phyloP scores from a whole-genome alignment of 495 filamentous ascomycete species.

The Aspergillus indologenus region DNA sequence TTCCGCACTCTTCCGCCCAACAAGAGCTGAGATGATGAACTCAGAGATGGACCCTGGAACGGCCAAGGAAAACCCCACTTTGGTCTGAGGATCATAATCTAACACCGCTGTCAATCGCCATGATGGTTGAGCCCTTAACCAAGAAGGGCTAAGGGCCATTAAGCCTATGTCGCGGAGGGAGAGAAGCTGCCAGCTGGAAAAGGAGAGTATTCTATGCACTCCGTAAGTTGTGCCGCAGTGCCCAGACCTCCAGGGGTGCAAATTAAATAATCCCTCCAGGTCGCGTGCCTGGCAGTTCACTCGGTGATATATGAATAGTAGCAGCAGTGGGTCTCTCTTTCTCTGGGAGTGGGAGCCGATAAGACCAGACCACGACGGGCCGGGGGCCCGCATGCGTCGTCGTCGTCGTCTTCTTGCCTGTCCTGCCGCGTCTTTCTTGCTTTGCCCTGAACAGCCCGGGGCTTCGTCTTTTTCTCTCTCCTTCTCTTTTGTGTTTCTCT shows the following conservation, averaged over 20 bases:
- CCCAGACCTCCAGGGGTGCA: too few species aligned
- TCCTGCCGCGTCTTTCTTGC: neutral
- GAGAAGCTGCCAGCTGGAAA: too few species aligned
- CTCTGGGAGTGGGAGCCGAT: conserved; percentile 4
- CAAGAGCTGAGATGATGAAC: neutral
- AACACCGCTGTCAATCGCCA: neutral
- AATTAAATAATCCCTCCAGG: neutral
- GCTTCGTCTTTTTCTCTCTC: conserved; percentile 2
- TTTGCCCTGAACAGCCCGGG: neutral
- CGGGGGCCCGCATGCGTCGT: conserved; percentile 24
- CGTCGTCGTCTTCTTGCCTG: neutral
- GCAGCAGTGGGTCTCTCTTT: neutral
- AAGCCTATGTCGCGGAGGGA: too few species aligned
- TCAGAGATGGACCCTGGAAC: neutral
- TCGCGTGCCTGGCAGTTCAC: neutral
- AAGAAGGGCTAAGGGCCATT: neutral
- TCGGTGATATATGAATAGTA: neutral
- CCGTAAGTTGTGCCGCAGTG: too few species aligned
- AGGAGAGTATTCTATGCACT: too few species aligned
- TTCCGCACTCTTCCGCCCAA: too few species aligned
- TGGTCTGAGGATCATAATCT: neutral
- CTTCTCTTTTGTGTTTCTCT: conserved; percentile 17
- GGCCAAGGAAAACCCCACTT: neutral
- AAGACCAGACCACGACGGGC: conserved; percentile 8
- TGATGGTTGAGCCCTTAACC: neutral